Conservation (phyloP, 306 rosid species). For the Fragaria vesca region DNA sequence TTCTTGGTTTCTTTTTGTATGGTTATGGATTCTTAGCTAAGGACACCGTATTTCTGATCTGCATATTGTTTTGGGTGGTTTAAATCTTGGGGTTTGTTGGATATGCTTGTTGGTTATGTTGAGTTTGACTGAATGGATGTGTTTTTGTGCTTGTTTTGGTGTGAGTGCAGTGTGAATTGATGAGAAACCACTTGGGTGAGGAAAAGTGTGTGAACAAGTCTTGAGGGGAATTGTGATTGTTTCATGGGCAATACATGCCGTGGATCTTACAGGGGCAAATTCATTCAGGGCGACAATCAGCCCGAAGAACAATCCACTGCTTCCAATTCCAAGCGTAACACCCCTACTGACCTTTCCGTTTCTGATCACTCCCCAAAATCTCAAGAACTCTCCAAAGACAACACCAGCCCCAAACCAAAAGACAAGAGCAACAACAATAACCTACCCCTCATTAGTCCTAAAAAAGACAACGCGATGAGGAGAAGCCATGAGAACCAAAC, state of each 20-base stretch:
- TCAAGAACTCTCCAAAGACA: conserved; percentile 44
- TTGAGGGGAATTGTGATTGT: conserved; percentile 36
- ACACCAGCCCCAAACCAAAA: conserved; percentile 16
- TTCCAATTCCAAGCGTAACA: conserved; percentile 45
- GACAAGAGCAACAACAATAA: conserved; percentile 19
- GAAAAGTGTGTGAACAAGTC: conserved; percentile 33
- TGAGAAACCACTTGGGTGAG: conserved; percentile 48
- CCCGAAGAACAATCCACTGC: conserved; percentile 47
- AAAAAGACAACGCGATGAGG: conserved; percentile 60
- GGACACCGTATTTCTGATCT: conserved; percentile 21
- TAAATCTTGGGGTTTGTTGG: not conserved
- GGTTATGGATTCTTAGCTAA: not conserved
- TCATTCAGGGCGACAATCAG: conserved; percentile 57
- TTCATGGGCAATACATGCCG: conserved; percentile 99
- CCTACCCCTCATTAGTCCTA: conserved; percentile 29
- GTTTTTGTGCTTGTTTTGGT: not conserved
- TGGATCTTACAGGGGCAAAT: conserved; percentile 81
- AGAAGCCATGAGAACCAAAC: conserved; percentile 64
- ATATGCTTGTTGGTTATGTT: conserved; percentile 9
- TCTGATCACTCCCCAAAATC: conserved; percentile 49
- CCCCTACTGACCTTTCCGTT: conserved; percentile 49
- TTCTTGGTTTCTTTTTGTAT: not conserved
- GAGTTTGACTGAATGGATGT: not conserved
- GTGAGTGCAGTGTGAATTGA: conserved; percentile 28
- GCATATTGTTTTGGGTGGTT: not conserved